Evolutionary conservation across 148 eudicot genomes (phyloP), one percentile per base, ranked within the genome.

Genomic region (Amaranthus palmeri): DNA sequence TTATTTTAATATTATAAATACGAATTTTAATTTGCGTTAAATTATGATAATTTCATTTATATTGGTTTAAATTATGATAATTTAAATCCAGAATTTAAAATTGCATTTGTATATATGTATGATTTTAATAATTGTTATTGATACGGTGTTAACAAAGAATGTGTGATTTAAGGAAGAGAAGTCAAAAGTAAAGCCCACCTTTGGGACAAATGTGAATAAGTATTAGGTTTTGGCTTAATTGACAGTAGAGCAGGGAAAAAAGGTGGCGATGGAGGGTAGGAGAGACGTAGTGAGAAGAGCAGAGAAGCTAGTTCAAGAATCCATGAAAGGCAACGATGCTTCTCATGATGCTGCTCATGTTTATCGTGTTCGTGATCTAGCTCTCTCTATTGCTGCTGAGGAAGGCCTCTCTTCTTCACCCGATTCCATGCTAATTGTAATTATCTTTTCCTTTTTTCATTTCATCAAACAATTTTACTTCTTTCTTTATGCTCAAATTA

Each of bases 301-400:
- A 43, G 97, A 91, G 83, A 71, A 88, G 67, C 58, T 93, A 63
- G 90, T 91, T 49, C 79, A 84, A 77, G 45, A 74, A 52, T 53
- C 69, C 13, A 93, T 91, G 98, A 81, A 72, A 69, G 81, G 75
- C 4, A 89, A 93, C 85, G 98, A 93, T 47, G 97, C 92, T 7
- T 93, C 98, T 1, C 98, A 93, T 73, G 98, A 93, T 57, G 93
- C 93, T 4, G 84, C 86, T 18, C 99, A 95, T 59, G 99, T 81
- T 12, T 91, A 85, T 65, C 79, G 99, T 10, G 99, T 95, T 18
- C 72, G 99, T 48, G 96, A 91, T 73, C 70, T 89, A 62, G 96
- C 99, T 13, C 90, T 91, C 65, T 86, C 96, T 53, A 93, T 95
- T 14, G 99, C 99, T 18, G 82, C 25, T 5, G 85, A 88, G 18